phyloP scores from a whole-genome alignment of 352 stramenopile species.

The Phytophthora parvispora region DNA sequence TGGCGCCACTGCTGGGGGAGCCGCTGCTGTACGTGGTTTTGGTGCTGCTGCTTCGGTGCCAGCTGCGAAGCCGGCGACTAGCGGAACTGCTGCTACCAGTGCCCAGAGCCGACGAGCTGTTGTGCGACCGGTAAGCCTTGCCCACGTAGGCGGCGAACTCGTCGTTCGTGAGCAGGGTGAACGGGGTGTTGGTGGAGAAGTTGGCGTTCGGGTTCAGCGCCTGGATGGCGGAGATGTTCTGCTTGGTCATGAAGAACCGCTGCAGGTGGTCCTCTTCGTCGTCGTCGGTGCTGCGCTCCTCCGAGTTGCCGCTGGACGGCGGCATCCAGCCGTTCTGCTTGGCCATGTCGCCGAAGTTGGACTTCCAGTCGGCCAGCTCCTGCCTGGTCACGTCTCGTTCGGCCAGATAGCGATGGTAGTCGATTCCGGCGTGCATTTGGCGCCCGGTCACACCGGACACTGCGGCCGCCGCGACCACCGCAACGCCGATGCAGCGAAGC shows the following conservation, averaged over 20 bases:
- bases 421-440: conserved; percentile 48
- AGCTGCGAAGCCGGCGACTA: conserved; percentile 26
- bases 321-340: conserved; percentile 46
- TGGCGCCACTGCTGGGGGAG: background rate
- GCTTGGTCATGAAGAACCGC: conserved; percentile 62
- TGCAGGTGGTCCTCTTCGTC: conserved; percentile 51
- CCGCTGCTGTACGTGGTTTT: conserved; percentile 31
- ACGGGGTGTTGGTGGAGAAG: conserved; percentile 64
- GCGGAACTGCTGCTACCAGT: conserved; percentile 7
- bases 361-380: conserved; percentile 44
- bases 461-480: conserved; percentile 11
- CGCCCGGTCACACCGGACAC: conserved; percentile 19
- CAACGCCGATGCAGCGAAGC: conserved; percentile 12
- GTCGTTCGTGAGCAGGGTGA: conserved; percentile 63
- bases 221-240: conserved; percentile 42
- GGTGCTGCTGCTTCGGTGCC: conserved; percentile 33
- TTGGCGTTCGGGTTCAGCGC: conserved; percentile 50
- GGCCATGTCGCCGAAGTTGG: conserved; percentile 35
- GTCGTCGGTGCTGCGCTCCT: conserved; percentile 39
- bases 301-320: conserved; percentile 18
- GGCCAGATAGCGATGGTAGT: conserved; percentile 52
- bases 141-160: conserved; percentile 57
- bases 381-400: conserved; percentile 37
- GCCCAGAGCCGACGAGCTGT: conserved; percentile 16
- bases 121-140: conserved; percentile 32